phyloP scores from a whole-genome alignment of 805 yeast genomes.

The Yamadazyma philogaea region DNA sequence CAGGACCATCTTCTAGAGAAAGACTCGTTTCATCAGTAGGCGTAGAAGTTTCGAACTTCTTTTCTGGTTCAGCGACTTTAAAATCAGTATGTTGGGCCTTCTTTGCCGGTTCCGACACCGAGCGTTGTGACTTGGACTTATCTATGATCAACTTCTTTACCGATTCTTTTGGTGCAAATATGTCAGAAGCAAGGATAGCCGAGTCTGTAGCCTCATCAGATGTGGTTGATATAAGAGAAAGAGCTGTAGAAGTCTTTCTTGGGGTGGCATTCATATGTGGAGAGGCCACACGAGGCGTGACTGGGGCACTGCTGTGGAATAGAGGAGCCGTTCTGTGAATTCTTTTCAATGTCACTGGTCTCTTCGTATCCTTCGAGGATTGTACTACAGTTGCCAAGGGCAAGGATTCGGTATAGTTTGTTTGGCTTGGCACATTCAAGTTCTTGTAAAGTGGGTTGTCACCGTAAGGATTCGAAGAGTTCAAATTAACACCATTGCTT shows the following conservation, averaged over 20 bases:
- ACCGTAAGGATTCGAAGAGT: slow-evolving; percentile 67
- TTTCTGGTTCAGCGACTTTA: slow-evolving; percentile 31
- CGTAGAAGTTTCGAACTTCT: slow-evolving; percentile 25
- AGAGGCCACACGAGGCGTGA: background rate
- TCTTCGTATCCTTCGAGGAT: slow-evolving; percentile 35
- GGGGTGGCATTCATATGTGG: background rate
- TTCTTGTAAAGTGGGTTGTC: slow-evolving; percentile 64
- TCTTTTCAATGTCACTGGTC: slow-evolving; percentile 55
- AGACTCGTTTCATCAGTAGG: slow-evolving; percentile 14
- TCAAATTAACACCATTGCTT: slow-evolving; percentile 25
- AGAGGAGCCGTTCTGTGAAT: slow-evolving; percentile 64
- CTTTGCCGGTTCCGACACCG: background rate
- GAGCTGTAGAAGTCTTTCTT: background rate
- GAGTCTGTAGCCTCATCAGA: slow-evolving; percentile 49
- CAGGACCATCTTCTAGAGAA: slow-evolving; percentile 12
- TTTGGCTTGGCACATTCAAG: slow-evolving; percentile 27
- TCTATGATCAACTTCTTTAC: slow-evolving; percentile 55
- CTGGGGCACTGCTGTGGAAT: slow-evolving; percentile 18
- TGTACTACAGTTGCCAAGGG: slow-evolving; percentile 30
- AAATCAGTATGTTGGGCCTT: slow-evolving; percentile 20
- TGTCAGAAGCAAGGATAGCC: slow-evolving; percentile 66
- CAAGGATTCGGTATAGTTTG: slow-evolving; percentile 10
- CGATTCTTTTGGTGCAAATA: slow-evolving; percentile 61
- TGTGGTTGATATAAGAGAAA: background rate
- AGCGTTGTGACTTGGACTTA: slow-evolving; percentile 24